Conservation (phyloP, 805 yeast genomes). For the Starmera caribaea region DNA sequence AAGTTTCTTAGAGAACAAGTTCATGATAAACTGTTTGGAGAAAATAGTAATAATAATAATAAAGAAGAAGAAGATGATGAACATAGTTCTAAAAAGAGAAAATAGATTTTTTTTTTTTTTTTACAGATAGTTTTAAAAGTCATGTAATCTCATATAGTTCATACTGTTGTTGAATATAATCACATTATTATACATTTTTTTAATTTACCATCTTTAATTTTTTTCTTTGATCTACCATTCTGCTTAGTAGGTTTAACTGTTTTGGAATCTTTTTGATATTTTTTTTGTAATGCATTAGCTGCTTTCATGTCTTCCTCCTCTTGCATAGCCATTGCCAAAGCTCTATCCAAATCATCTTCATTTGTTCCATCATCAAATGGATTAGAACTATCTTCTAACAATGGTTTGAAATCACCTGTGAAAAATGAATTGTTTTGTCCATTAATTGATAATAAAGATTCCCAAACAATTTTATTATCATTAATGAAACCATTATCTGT, state of each 20-base stretch:
- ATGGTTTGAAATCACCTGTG: conserved; percentile 53
- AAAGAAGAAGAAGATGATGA: no score
- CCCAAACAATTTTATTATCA: conserved; percentile 65
- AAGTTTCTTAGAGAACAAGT: conserved; percentile 60
- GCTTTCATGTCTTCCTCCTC: conserved; percentile 46
- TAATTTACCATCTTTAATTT: conserved; percentile 5
- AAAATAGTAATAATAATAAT: conserved; percentile 7
- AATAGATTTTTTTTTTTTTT: no score
- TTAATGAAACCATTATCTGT: conserved; percentile 60
- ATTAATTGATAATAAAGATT: conserved; percentile 51
- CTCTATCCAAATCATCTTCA: conserved; percentile 28
- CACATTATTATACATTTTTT: conserved; percentile 18
- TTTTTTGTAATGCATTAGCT: conserved; percentile 35
- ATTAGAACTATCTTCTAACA: conserved; percentile 12
- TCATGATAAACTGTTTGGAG: conserved; percentile 35
- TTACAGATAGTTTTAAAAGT: no score
- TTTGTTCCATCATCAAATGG: conserved; percentile 12
- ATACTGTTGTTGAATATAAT: neutral
- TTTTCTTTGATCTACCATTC: conserved; percentile 1
- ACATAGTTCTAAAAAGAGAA: conserved; percentile 28
- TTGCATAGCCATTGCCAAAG: conserved; percentile 36
- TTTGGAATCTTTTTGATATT: conserved; percentile 14
- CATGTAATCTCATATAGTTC: no score
- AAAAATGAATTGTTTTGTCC: conserved; percentile 67
- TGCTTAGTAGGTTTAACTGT: conserved; percentile 4